phyloP scores from a whole-genome alignment of 2,329 filamentous ascomycete species.

The Aureobasidium sp. region DNA sequence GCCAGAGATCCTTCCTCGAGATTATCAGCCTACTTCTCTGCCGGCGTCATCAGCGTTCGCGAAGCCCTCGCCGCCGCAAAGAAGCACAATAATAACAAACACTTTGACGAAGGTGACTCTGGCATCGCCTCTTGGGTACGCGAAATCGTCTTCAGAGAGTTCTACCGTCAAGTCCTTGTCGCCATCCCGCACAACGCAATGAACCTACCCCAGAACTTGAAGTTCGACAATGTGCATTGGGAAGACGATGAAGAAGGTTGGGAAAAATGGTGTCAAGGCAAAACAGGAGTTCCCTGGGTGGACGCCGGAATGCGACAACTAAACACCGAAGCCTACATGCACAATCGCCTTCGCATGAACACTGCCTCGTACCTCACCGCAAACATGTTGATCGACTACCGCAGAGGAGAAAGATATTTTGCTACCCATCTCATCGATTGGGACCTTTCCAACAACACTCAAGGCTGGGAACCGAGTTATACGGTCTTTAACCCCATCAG shows the following conservation, averaged over 20 bases:
- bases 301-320: conserved; percentile 46
- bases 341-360: conserved; percentile 46
- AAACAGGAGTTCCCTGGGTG: conserved; percentile 41
- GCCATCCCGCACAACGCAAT: conserved; percentile 41
- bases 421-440: conserved; percentile 42
- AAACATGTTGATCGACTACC: conserved; percentile 43
- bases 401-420: conserved; percentile 43
- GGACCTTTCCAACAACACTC: conserved; percentile 44
- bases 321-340: conserved; percentile 43
- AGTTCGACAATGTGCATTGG: conserved; percentile 45
- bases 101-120: conserved; percentile 34
- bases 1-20: conserved; percentile 35
- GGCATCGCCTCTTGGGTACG: conserved; percentile 40
- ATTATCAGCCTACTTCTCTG: conserved; percentile 38
- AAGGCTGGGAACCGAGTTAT: conserved; percentile 45
- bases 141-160: conserved; percentile 44
- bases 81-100: conserved; percentile 34
- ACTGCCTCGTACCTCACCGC: conserved; percentile 40
- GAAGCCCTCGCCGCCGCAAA: conserved; percentile 36
- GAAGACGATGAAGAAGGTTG: conserved; percentile 43
- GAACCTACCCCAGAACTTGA: conserved; percentile 44
- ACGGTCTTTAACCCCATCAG: conserved; percentile 39
- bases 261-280: conserved; percentile 41
- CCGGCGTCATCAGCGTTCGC: conserved; percentile 38
- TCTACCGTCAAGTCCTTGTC: conserved; percentile 42